Conservation (phyloP, 805 yeast genomes). For the Saturnispora zaruensis region DNA sequence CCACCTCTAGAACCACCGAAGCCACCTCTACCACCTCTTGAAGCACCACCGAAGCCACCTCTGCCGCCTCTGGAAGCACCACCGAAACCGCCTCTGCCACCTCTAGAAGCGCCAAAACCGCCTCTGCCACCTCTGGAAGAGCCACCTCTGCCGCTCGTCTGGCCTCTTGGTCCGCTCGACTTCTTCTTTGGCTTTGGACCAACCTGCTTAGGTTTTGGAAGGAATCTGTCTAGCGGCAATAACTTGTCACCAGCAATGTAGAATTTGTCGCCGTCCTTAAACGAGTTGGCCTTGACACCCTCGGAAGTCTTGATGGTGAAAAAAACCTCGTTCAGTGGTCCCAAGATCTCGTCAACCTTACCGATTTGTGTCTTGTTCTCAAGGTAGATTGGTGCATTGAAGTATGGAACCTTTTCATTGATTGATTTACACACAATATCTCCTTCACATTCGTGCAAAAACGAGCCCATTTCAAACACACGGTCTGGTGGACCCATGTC, state of each 20-base stretch:
- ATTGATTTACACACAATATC: conserved; percentile 95
- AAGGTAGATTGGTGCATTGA: conserved; percentile 95
- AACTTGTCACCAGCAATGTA: conserved; percentile 92
- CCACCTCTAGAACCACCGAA: conserved; percentile 38
- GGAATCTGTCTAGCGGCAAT: conserved; percentile 90
- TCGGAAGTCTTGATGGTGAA: conserved; percentile 94
- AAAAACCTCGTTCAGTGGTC: conserved; percentile 95
- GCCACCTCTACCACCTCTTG: conserved; percentile 14
- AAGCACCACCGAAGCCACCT: conserved; percentile 17
- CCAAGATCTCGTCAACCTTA: conserved; percentile 95
- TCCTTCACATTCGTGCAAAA: conserved; percentile 89
- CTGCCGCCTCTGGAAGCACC: conserved; percentile 27
- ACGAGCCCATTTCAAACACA: conserved; percentile 91
- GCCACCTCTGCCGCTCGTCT: conserved; percentile 36
- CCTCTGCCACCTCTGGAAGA: conserved; percentile 43
- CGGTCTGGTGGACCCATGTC: conserved; percentile 96
- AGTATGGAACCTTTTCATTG: conserved; percentile 91
- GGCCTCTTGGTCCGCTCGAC: conserved; percentile 51
- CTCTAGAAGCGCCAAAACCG: conserved; percentile 27
- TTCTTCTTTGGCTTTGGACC: conserved; percentile 77
- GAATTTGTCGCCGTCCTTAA: conserved; percentile 93
- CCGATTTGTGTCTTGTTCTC: conserved; percentile 96
- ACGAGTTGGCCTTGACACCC: conserved; percentile 90
- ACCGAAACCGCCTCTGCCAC: conserved; percentile 38
- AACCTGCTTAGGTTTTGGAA: conserved; percentile 88